Conservation (phyloP, 2,329 filamentous ascomycete genomes). For the Alternaria brassicae region DNA sequence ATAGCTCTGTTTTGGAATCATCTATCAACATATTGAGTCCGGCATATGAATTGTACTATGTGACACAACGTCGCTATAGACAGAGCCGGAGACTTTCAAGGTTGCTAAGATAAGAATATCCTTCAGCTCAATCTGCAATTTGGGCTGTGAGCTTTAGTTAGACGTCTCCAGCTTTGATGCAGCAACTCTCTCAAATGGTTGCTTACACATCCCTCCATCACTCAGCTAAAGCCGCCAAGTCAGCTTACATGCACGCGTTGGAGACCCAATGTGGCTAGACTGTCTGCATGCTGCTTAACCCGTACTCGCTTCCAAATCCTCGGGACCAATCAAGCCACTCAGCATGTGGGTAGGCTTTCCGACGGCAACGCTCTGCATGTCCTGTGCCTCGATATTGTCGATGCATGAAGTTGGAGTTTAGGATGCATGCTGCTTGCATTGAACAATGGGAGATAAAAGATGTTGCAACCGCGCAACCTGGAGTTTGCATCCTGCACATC, state of each 20-base stretch:
- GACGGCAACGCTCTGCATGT: neutral
- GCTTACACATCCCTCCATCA: conserved; percentile 1
- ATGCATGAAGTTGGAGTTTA: neutral
- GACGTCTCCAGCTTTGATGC: neutral
- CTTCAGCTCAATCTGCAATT: neutral
- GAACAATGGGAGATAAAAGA: neutral
- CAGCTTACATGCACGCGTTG: neutral
- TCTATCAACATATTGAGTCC: neutral
- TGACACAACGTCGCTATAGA: neutral
- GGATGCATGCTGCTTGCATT: neutral
- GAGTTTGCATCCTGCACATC: neutral
- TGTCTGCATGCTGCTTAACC: neutral
- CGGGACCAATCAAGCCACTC: neutral
- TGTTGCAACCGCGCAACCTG: neutral
- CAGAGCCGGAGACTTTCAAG: neutral
- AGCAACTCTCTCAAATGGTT: neutral
- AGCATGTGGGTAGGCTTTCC: neutral
- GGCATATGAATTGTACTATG: neutral
- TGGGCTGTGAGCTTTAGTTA: neutral
- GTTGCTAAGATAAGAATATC: neutral
- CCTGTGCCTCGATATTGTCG: neutral
- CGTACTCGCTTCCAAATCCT: neutral
- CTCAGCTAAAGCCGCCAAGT: neutral
- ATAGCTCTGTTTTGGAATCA: neutral
- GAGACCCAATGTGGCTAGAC: neutral